These are phyloP conservation scores for Tieghemostelium lacteum DNA, from an alignment of 78 protist genomes.

Conservation along the genomic window DNA sequence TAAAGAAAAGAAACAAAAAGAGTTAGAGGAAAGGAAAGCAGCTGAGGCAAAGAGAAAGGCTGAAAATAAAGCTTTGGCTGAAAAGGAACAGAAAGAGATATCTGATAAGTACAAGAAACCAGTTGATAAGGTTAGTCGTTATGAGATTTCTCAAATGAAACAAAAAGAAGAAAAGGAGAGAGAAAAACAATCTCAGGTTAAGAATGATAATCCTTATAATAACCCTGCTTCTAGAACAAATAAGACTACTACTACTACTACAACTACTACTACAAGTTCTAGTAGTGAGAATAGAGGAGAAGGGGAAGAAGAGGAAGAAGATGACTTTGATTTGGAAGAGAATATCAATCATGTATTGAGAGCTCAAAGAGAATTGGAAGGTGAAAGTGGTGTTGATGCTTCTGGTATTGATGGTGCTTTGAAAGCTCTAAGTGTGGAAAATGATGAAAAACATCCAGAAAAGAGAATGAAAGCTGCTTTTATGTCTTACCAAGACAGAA, in stretches of 20 bases:
- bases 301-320: slow-evolving; percentile 10
- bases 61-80: slow-evolving; percentile 27
- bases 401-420: slow-evolving; percentile 60
- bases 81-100: slow-evolving; percentile 49
- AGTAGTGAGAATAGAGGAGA: neutral
- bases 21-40: slow-evolving; percentile 57
- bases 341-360: slow-evolving; percentile 57
- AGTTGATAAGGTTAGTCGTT: slow-evolving; percentile 47
- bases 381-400: slow-evolving; percentile 28
- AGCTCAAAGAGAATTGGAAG: slow-evolving; percentile 33
- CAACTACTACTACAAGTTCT: slow-evolving; percentile 19
- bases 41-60: slow-evolving; percentile 51
- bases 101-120: slow-evolving; percentile 49
- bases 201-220: neutral
- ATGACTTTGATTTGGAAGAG: slow-evolving; percentile 19
- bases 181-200: slow-evolving; percentile 15
- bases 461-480: slow-evolving; percentile 81
- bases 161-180: slow-evolving; percentile 31
- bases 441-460: slow-evolving; percentile 70
- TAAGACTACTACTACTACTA: neutral
- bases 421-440: neutral
- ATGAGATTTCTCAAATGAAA: slow-evolving; percentile 36
- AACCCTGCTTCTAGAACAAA: neutral
- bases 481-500: slow-evolving; percentile 33
- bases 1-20: slow-evolving; percentile 49